A percentile compares a stretch with the other conserved stretches of the same genome.
Conservation (phyloP, 164 flowering plant genomes). For the Akebia trifoliata region DNA sequence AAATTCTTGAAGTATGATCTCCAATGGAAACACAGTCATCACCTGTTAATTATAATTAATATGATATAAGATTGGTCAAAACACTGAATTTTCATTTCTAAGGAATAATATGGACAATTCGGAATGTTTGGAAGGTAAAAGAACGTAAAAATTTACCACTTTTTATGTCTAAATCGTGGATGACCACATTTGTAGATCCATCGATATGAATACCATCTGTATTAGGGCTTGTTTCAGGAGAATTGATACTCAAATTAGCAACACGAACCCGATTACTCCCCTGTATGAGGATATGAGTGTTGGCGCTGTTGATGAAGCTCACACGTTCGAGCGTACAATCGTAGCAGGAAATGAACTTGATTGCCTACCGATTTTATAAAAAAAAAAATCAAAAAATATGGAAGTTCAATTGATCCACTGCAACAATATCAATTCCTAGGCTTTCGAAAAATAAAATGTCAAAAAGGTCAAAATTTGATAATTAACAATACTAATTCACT, state of each 20-base stretch:
- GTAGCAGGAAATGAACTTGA: too few species aligned
- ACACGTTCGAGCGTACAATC: too few species aligned
- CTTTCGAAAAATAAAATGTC: too few species aligned
- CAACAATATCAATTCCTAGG: too few species aligned
- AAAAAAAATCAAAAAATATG: too few species aligned
- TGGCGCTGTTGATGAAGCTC: slow-evolving; percentile 11
- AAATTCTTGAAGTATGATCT: slow-evolving; percentile 11
- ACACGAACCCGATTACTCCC: neutral
- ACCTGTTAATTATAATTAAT: slow-evolving; percentile 12
- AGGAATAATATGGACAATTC: neutral
- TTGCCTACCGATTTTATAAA: too few species aligned
- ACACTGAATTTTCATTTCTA: neutral
- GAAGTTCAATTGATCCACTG: too few species aligned
- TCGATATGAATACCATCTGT: slow-evolving; percentile 30
- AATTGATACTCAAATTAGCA: slow-evolving; percentile 1
- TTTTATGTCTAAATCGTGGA: slow-evolving; percentile 5
- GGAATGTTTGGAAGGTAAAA: neutral
- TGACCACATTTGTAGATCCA: neutral
- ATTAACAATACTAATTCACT: too few species aligned
- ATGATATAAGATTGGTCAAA: neutral
- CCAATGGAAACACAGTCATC: slow-evolving; percentile 32
- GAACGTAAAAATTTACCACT: slow-evolving; percentile 8
- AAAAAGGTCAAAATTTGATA: too few species aligned
- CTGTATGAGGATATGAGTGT: slow-evolving; percentile 4
- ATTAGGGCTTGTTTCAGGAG: slow-evolving; percentile 28